These are phyloP conservation scores for Leishmania tarentolae DNA, from an alignment of 208 protist genomes.

Conservation along the genomic window DNA sequence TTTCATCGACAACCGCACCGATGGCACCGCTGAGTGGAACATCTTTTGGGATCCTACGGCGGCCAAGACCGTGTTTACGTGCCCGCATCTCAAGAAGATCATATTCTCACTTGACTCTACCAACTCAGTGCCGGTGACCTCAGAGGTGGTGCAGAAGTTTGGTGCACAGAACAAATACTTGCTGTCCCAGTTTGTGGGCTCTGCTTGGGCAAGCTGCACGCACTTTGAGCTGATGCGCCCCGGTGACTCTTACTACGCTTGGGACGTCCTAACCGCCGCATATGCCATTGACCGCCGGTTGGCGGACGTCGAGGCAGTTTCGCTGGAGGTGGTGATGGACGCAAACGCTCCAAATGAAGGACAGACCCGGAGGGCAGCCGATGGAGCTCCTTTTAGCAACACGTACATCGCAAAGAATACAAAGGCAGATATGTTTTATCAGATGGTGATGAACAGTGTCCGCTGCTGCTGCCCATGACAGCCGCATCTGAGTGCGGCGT, in stretches of 20 bases:
- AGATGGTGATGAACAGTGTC: conserved; percentile 54
- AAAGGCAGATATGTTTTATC: conserved; percentile 65
- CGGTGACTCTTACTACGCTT: conserved; percentile 85
- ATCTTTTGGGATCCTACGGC: conserved; percentile 89
- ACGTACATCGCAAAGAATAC: conserved; percentile 60
- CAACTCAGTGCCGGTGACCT: conserved; percentile 82
- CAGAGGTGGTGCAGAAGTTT: conserved; percentile 67
- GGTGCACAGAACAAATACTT: conserved; percentile 80
- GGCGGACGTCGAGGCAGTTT: conserved; percentile 48
- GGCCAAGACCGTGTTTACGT: conserved; percentile 71
- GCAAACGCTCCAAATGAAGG: conserved; percentile 56
- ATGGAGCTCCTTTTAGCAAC: conserved; percentile 5
- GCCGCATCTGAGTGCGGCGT: background rate
- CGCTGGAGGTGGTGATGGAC: conserved; percentile 56
- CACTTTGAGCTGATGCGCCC: conserved; percentile 66
- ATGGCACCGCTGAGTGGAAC: conserved; percentile 90
- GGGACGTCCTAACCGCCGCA: conserved; percentile 88
- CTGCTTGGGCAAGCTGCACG: conserved; percentile 81
- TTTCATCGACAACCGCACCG: conserved; percentile 62
- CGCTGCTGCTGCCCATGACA: conserved; percentile 38
- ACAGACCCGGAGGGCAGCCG: conserved; percentile 34
- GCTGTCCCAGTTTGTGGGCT: conserved; percentile 86
- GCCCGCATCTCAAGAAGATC: conserved; percentile 47
- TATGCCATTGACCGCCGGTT: conserved; percentile 67
- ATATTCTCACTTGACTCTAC: conserved; percentile 89